phyloP scores from a whole-genome alignment of 352 stramenopile genomes.

The Phytopythium mirpurense region DNA sequence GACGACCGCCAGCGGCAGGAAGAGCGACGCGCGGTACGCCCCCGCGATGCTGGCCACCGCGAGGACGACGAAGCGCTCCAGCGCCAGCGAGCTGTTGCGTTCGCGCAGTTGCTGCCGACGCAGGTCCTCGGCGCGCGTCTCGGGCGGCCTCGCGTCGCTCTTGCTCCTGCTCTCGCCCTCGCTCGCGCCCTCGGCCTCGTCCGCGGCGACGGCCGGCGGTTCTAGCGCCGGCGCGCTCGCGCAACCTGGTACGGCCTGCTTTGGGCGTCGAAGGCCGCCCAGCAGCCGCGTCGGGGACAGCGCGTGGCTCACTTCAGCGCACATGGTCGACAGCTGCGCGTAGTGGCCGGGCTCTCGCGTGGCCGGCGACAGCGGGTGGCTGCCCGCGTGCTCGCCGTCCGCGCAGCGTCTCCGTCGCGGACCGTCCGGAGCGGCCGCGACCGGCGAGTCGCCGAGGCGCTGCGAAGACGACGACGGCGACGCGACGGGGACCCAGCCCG shows the following conservation, averaged over 20 bases:
- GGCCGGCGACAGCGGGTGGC: slow-evolving; percentile 1
- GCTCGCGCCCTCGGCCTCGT: too few species aligned
- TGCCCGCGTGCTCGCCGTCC: background rate
- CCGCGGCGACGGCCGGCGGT: too few species aligned
- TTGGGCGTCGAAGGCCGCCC: background rate
- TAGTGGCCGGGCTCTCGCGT: background rate
- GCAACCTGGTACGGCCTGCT: background rate
- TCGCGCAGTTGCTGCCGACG: background rate
- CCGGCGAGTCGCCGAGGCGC: background rate
- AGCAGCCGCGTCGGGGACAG: slow-evolving; percentile 2
- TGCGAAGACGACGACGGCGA: background rate
- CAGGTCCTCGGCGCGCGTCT: background rate
- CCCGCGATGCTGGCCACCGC: slow-evolving; percentile 28
- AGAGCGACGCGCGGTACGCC: slow-evolving; percentile 31
- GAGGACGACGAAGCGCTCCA: slow-evolving; percentile 24
- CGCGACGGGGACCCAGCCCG: background rate
- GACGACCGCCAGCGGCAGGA: slow-evolving; percentile 48
- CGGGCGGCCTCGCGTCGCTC: too few species aligned
- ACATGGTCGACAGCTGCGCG: background rate
- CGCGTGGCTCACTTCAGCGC: background rate
- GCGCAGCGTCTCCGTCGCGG: background rate
- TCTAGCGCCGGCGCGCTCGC: too few species aligned
- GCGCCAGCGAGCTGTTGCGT: slow-evolving; percentile 1
- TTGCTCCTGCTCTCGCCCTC: background rate
- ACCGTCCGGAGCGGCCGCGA: background rate